These are phyloP conservation scores for Aegilops longissima DNA, from an alignment of 176 grass and related monocot species.

Conservation along the genomic window DNA sequence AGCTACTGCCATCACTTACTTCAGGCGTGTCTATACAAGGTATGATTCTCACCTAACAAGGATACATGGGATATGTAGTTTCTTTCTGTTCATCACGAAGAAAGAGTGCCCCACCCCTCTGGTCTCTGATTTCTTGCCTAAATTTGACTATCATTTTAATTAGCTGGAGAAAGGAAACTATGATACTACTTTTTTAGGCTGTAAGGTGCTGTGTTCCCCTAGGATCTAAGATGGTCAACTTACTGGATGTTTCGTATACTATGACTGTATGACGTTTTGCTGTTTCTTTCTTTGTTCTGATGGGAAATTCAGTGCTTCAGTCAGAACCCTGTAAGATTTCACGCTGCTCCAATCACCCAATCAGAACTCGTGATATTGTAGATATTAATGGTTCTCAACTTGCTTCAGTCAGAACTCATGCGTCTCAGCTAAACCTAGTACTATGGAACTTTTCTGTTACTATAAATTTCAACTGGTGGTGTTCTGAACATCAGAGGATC, in stretches of 20 bases:
- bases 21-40: slow-evolving; percentile 97
- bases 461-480: background rate
- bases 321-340: background rate
- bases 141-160: slow-evolving; percentile 1
- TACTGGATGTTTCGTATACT: background rate
- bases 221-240: background rate
- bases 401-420: background rate
- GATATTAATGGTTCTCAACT: background rate
- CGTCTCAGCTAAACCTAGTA: background rate
- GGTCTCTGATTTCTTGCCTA: background rate
- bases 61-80: background rate
- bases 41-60: slow-evolving; percentile 41
- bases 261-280: background rate
- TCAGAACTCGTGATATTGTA: background rate
- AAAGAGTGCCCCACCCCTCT: background rate
- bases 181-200: background rate
- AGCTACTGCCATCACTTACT: slow-evolving; percentile 93
- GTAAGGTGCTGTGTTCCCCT: background rate
- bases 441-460: background rate
- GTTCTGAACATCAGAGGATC: background rate
- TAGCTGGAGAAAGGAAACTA: slow-evolving; percentile 13
- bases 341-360: too few relatives aligned
- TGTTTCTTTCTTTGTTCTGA: background rate
- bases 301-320: background rate
- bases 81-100: background rate